phyloP scores from a whole-genome alignment of 2,329 filamentous ascomycete species.

The Botryosphaeria agaves region DNA sequence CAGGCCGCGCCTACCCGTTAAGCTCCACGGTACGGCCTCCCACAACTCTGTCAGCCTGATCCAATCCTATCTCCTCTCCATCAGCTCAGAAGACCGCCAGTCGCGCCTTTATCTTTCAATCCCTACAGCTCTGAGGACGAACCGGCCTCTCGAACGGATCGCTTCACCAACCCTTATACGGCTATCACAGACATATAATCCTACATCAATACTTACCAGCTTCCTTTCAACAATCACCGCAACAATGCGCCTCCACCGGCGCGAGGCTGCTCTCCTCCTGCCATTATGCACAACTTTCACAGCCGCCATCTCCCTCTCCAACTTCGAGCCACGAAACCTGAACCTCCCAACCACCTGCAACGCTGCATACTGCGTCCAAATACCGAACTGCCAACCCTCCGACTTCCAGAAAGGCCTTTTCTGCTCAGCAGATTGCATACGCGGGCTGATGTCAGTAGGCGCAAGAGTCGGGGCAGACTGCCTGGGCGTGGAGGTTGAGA shows the following conservation, averaged over 20 bases:
- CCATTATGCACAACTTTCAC: neutral
- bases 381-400: constrained; percentile 19
- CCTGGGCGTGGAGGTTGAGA: neutral
- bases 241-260: neutral
- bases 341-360: constrained; percentile 21
- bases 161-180: neutral
- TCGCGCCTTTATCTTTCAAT: neutral
- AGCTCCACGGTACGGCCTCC: too few relatives aligned
- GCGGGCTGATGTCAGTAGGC: neutral
- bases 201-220: neutral
- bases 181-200: neutral
- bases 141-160: neutral
- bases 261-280: neutral
- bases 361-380: constrained; percentile 20
- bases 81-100: neutral
- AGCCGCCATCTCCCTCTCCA: constrained; percentile 18
- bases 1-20: too few relatives aligned
- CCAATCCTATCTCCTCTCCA: neutral
- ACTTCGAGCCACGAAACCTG: constrained; percentile 25
- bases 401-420: constrained; percentile 16
- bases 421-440: neutral
- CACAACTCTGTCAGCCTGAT: too few relatives aligned
- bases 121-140: neutral
- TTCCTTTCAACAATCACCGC: neutral
- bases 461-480: neutral